Evolutionary conservation across 352 stramenopile species (phyloP).

Genomic region (Hyaloperonospora arabidopsidis): DNA sequence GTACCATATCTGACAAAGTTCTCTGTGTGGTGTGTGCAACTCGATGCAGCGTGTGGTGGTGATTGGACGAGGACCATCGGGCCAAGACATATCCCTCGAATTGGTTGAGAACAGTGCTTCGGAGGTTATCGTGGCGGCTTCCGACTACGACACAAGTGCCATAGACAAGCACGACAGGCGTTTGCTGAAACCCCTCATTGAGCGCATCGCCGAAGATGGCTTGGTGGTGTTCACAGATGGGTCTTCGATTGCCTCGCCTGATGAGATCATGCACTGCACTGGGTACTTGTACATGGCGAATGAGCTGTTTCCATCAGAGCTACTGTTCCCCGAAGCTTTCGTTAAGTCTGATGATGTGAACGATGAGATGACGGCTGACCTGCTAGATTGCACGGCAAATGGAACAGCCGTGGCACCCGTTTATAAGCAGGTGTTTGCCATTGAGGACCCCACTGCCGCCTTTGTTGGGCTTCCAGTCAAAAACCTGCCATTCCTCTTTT

Average conservation of each 20-base stretch:
- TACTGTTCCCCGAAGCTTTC: constrained; percentile 42
- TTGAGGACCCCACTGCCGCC: constrained; percentile 61
- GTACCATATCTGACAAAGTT: neutral
- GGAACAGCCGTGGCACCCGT: constrained; percentile 46
- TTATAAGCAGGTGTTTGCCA: constrained; percentile 74
- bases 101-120: constrained; percentile 33
- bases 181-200: constrained; percentile 50
- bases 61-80: constrained; percentile 58
- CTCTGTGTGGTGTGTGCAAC: neutral
- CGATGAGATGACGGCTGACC: constrained; percentile 19
- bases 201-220: constrained; percentile 40
- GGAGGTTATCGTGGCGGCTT: constrained; percentile 53
- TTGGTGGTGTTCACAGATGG: constrained; percentile 51
- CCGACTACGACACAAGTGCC: constrained; percentile 30
- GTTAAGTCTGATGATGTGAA: constrained; percentile 19
- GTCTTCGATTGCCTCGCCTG: constrained; percentile 33
- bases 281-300: constrained; percentile 65
- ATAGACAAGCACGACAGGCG: constrained; percentile 29
- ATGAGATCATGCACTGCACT: constrained; percentile 78
- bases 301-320: constrained; percentile 33
- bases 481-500: constrained; percentile 75
- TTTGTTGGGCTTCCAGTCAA: constrained; percentile 70
- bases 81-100: constrained; percentile 75
- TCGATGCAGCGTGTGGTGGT: constrained; percentile 42
- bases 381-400: constrained; percentile 29